Evolutionary conservation across 495 filamentous ascomycete genomes (phyloP).

Genomic region (Achaetomiella virescens): DNA sequence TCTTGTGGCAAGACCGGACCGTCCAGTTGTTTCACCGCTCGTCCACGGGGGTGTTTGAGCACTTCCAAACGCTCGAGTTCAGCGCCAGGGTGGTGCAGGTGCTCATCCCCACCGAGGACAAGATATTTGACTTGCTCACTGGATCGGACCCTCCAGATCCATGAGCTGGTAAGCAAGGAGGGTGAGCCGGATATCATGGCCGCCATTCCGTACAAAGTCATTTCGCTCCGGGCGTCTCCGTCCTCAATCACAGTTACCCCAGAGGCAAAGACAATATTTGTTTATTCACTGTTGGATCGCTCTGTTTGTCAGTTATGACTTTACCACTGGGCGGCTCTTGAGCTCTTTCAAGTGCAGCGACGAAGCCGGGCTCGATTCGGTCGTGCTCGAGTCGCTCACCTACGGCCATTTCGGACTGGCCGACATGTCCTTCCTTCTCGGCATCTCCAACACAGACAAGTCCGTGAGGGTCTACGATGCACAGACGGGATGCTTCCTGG

Average conservation of each 20-base stretch:
- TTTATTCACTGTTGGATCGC: slow-evolving; percentile 81
- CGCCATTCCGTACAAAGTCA: slow-evolving; percentile 65
- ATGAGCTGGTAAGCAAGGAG: slow-evolving; percentile 69
- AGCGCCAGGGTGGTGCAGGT: slow-evolving; percentile 44
- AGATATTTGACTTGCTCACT: slow-evolving; percentile 78
- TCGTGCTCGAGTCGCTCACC: slow-evolving; percentile 71
- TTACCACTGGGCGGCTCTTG: slow-evolving; percentile 61
- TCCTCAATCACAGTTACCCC: slow-evolving; percentile 68
- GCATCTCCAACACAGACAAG: slow-evolving; percentile 87
- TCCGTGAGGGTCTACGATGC: slow-evolving; percentile 85
- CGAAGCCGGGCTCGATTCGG: slow-evolving; percentile 68
- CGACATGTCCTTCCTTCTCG: slow-evolving; percentile 57
- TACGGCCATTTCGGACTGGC: slow-evolving; percentile 40
- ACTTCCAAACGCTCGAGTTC: slow-evolving; percentile 48
- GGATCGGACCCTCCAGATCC: slow-evolving; percentile 76
- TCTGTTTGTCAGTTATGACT: slow-evolving; percentile 70
- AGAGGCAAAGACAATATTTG: slow-evolving; percentile 55
- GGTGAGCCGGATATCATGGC: slow-evolving; percentile 62
- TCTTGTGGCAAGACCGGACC: slow-evolving; percentile 83
- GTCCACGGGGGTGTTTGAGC: slow-evolving; percentile 40
- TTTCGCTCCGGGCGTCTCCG: slow-evolving; percentile 80
- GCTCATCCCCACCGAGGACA: slow-evolving; percentile 45
- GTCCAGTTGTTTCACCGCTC: slow-evolving; percentile 74
- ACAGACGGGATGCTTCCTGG: slow-evolving; percentile 66
- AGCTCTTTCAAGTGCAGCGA: slow-evolving; percentile 77